phyloP scores from a whole-genome alignment of 108 stramenopile genomes.

The Skeletonema costatum region DNA sequence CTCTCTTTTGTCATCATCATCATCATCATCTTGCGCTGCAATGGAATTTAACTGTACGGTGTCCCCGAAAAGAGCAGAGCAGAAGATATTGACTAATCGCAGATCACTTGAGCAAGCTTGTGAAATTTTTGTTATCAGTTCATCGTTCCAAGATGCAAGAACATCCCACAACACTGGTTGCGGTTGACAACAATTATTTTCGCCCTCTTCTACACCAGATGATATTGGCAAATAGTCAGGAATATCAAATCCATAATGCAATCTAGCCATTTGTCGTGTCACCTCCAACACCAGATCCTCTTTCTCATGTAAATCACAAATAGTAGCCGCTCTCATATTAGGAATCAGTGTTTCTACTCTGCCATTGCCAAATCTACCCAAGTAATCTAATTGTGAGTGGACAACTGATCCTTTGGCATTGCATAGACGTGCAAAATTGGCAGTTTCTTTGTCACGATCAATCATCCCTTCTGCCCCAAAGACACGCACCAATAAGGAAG shows the following conservation, averaged over 20 bases:
- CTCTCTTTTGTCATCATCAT: conserved; percentile 15
- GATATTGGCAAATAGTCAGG: conserved; percentile 16
- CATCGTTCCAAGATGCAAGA: conserved; percentile 56
- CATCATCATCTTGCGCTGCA: conserved; percentile 11
- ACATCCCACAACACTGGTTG: conserved; percentile 55
- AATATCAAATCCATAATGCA: conserved; percentile 66
- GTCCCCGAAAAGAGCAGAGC: neutral
- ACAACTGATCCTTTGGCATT: conserved; percentile 41
- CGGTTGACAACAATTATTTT: neutral
- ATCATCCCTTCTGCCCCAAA: conserved; percentile 92
- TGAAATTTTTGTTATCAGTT: conserved; percentile 18
- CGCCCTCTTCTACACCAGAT: neutral
- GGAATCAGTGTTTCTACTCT: conserved; percentile 75
- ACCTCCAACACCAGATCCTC: conserved; percentile 42
- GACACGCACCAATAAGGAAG: conserved; percentile 63
- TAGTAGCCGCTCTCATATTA: conserved; percentile 22
- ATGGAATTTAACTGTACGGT: neutral
- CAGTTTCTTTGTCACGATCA: conserved; percentile 83
- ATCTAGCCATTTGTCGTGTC: conserved; percentile 57
- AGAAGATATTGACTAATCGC: conserved; percentile 13
- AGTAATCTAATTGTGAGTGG: conserved; percentile 13
- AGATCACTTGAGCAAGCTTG: neutral
- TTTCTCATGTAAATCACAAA: conserved; percentile 1
- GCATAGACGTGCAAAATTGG: conserved; percentile 66
- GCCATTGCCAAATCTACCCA: conserved; percentile 87